Base-by-base conservation (phyloP, 1,139 yeast genomes). In the Pichia sp. region DNA sequence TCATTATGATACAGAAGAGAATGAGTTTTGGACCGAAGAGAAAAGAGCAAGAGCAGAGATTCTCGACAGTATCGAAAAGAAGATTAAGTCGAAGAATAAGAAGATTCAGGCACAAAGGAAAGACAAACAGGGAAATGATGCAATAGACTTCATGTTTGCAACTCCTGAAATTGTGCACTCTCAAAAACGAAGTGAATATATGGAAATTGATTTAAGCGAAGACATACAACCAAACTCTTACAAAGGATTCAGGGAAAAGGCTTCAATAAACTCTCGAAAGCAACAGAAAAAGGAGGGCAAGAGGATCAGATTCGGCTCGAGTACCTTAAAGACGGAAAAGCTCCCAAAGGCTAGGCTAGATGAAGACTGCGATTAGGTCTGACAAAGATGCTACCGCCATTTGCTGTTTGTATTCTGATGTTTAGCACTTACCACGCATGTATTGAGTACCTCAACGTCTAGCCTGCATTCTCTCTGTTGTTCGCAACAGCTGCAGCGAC, bases 61-160 rank as follows among this genome's bases (percentile, higher is more conserved):
- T 11, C 10, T 35, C 6, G 15, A 22, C 17, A 27, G 16, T 15
- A 30, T 3, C 16, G 23, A 3, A 13, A 27, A 11, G 26, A 25
- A 27, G 8, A 26, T 22, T 16, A 16, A 20, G 12, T 14, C 18
- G 18, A 16, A 11, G 23, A 28, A 22, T 21, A 21, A 21, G 12
- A 26, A 17, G 11, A 26, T 16, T 15, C 11, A 26, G 6, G 29
- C 6, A 12, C n/a, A 34, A 13, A 27, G 13, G 8, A 19, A 34
- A 13, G 14, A 8, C 13, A 23, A 26, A 9, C 6, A 18, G 4
- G 32, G 22, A 20, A 16, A n/a, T 10, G 29, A 34, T 13, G 39
- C 43, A 5, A 28, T 46, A n/a, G 46, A 45, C 9, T 36, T 49
- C n/a, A 34, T 42, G 26, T 49, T 49, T 35, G 51, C 51, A 1